Conservation (phyloP, 1,284 basidiomycete species). For the Phellopilus nigrolimitatus region DNA sequence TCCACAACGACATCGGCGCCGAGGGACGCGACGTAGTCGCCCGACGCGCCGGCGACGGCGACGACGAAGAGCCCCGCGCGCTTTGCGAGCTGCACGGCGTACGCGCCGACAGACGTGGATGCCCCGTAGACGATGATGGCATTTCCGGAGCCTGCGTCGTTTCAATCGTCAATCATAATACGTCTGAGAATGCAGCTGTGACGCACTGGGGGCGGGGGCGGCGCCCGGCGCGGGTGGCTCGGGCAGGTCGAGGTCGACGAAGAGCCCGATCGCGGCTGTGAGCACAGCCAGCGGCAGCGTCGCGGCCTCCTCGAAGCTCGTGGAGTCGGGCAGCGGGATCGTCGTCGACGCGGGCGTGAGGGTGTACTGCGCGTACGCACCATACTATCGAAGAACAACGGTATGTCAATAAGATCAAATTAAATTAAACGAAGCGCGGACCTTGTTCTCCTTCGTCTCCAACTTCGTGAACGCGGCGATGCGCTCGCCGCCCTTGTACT, state of each 20-base stretch:
- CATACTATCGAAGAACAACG: conserved; percentile 3
- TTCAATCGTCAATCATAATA: not conserved
- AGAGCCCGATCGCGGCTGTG: too few relatives aligned
- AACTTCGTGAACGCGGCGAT: conserved; percentile 28
- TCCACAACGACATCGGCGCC: conserved; percentile 29
- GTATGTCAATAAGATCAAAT: not conserved
- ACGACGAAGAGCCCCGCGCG: conserved; percentile 25
- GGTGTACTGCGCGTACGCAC: conserved; percentile 14
- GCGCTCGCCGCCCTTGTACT: conserved; percentile 20
- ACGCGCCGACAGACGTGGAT: conserved; percentile 27
- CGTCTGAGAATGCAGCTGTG: not conserved
- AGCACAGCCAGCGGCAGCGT: too few relatives aligned
- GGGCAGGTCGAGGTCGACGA: too few relatives aligned
- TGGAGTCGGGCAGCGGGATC: conserved; percentile 1
- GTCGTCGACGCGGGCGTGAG: conserved; percentile 13
- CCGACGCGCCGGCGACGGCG: conserved; percentile 27
- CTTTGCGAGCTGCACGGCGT: conserved; percentile 33
- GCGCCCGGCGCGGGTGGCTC: conserved; percentile 15
- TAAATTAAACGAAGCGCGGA: not conserved
- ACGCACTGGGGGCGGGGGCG: not conserved
- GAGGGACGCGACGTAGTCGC: conserved; percentile 20
- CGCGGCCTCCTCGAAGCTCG: too few relatives aligned
- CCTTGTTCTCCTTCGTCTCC: conserved; percentile 12
- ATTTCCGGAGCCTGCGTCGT: conserved; percentile 7
- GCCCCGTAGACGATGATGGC: conserved; percentile 32